These are phyloP conservation scores for Paecilomyces formosus DNA, from an alignment of 2,329 filamentous ascomycete species.

Conservation along the genomic window DNA sequence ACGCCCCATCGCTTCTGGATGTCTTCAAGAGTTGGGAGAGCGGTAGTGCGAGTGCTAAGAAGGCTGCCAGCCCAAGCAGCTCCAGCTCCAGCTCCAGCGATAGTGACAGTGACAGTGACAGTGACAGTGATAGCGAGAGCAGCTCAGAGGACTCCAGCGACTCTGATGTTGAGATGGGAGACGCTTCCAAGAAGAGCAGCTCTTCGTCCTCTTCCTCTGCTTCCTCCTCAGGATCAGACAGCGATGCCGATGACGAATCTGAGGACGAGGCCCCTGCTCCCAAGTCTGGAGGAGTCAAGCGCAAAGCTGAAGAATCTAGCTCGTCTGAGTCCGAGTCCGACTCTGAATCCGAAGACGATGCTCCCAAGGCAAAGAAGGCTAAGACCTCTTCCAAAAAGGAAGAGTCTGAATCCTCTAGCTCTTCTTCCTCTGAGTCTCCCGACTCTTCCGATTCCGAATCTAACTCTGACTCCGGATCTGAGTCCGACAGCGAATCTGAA, in stretches of 20 bases:
- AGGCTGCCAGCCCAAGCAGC: conserved; percentile 11
- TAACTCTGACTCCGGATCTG: conserved; percentile 17
- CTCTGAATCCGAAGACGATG: conserved; percentile 22
- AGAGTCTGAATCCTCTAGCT: conserved; percentile 7
- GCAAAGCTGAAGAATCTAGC: conserved; percentile 48
- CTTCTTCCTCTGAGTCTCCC: conserved; percentile 16
- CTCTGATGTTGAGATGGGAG: conserved; percentile 37
- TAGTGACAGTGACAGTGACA: conserved; percentile 12
- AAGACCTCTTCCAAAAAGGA: conserved; percentile 17
- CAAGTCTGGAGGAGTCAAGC: conserved; percentile 44
- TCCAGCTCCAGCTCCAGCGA: conserved; percentile 6
- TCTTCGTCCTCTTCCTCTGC: conserved; percentile 21
- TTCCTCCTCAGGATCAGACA: conserved; percentile 34
- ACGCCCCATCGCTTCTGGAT: conserved; percentile 32
- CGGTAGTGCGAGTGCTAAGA: conserved; percentile 9
- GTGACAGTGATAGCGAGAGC: conserved; percentile 19
- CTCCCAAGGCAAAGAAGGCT: conserved; percentile 10
- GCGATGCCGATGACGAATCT: conserved; percentile 45
- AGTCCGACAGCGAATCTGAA: conserved; percentile 12
- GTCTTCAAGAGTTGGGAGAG: conserved; percentile 27
- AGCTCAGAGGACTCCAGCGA: conserved; percentile 30
- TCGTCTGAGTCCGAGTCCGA: conserved; percentile 33
- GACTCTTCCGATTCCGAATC: conserved; percentile 16
- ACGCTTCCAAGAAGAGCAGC: conserved; percentile 26
- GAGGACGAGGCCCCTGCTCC: conserved; percentile 39